phyloP scores from a whole-genome alignment of 2,329 filamentous ascomycete species.

The Exserohilum rostratum region DNA sequence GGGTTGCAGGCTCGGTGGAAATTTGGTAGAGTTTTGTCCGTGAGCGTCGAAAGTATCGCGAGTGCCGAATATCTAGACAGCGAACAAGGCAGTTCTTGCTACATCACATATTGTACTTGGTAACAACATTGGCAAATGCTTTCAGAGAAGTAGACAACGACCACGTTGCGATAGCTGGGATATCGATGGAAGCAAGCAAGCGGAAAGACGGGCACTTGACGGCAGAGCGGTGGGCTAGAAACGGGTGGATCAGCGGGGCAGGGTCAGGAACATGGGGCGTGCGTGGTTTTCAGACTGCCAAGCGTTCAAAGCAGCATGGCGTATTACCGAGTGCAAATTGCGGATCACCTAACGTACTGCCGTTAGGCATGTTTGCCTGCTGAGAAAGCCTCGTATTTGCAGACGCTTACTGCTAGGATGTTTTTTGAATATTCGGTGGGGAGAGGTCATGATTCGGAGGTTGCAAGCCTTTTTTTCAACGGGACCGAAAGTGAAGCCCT shows the following conservation, averaged over 20 bases:
- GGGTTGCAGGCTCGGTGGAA: too few relatives aligned
- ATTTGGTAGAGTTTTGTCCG: background rate
- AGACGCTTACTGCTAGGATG: too few relatives aligned
- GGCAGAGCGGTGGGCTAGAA: conserved; percentile 4
- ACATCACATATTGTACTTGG: background rate
- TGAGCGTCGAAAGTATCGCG: background rate
- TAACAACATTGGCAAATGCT: conserved; percentile 19
- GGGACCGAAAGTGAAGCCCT: too few relatives aligned
- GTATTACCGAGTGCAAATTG: background rate
- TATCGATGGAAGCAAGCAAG: conserved; percentile 26
- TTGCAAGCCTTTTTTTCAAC: too few relatives aligned
- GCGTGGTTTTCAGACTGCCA: background rate
- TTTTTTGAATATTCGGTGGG: too few relatives aligned
- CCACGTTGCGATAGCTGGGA: conserved; percentile 28
- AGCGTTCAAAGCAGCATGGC: background rate
- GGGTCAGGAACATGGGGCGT: background rate
- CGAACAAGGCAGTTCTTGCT: conserved; percentile 70
- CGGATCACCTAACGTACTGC: conserved; percentile 9
- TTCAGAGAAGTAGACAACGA: conserved; percentile 35
- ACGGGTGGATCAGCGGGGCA: conserved; percentile 7
- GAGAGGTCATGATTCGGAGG: too few relatives aligned
- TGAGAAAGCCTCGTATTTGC: too few relatives aligned
- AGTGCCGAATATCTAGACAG: conserved; percentile 73
- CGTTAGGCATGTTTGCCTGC: conserved; percentile 15
- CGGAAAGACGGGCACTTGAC: conserved; percentile 14